Base-by-base conservation (phyloP, 768 basidiomycete genomes). In the Terana coerulea region DNA sequence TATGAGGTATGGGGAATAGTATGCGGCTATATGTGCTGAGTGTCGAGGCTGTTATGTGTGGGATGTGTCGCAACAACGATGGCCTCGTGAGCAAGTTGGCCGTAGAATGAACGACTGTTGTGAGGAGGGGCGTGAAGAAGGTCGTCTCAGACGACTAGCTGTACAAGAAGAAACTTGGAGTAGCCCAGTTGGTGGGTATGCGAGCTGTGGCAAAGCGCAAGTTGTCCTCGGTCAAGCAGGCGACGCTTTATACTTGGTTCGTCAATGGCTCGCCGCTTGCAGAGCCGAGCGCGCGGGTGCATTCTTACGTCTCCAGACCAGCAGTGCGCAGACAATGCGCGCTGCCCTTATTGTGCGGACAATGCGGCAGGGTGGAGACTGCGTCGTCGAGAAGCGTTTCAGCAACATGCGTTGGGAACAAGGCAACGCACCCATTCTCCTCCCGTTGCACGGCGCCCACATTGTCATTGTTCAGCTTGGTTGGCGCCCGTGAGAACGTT, bases 271-370 rank as follows among this genome's bases (percentile, higher is more conserved):
- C n/a, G n/a, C n/a, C n/a, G n/a, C n/a, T n/a, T 12, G 45, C 26
- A 44, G 45, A 8, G 21, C 30, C 30, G 31, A 14, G 2, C 11
- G 15, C 34, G 33, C 22, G 24, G 24, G 28, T 19, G n/a, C 9
- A 21, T 25, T 43, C 28, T 25, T 26, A 43, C 41, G 21, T 5
- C 24, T 43, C 22, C 7, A 12, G 41, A 5, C 24, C 41, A 43
- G 17, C 44, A n/a, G 26, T 31, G 12, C 8, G 6, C 26, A 10
- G 24, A 49, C 37, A 19, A 10, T 19, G 24, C 11, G 28, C 12
- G 35, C 21, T 29, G 37, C 19, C n/a, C 46, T 53, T 48, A 53
- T 53, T 53, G 52, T 53, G 25, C 22, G 15, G 11, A 39, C 52
- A 53, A 53, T 53, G 52, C 35, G n/a, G n/a, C 21, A 25, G 7